Percentiles rank a stretch among this genome's conserved stretches.
These are phyloP conservation scores for Elongisporangium prolatum DNA, from an alignment of 352 stramenopile species.

Conservation along the genomic window DNA sequence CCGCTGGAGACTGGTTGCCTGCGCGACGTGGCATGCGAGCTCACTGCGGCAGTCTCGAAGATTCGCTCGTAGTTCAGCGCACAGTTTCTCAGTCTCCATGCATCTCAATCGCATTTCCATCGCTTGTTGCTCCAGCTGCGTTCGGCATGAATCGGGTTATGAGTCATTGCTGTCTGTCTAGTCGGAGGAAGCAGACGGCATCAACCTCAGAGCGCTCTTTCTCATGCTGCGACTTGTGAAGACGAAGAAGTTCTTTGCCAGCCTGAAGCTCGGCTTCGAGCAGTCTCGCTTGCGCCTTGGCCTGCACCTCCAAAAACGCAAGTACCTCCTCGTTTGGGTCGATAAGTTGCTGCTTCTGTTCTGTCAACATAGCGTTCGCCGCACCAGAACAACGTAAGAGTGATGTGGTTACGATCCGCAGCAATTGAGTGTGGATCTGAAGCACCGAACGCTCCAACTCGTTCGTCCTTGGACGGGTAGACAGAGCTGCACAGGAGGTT, in stretches of 20 bases:
- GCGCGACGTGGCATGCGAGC: slow-evolving; percentile 44
- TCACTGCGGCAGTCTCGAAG: slow-evolving; percentile 46
- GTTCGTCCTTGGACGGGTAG: slow-evolving; percentile 8
- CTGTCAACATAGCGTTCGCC: slow-evolving; percentile 1
- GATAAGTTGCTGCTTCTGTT: background rate
- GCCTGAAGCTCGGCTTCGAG: slow-evolving; percentile 57
- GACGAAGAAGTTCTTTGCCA: slow-evolving; percentile 48
- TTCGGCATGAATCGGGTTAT: background rate
- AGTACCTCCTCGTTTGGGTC: slow-evolving; percentile 26
- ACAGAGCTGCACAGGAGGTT: slow-evolving; percentile 20
- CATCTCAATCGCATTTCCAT: slow-evolving; percentile 29
- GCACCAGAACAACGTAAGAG: slow-evolving; percentile 8
- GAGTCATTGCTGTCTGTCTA: background rate
- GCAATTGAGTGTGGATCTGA: slow-evolving; percentile 31
- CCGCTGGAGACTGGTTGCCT: slow-evolving; percentile 39
- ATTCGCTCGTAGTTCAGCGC: slow-evolving; percentile 33
- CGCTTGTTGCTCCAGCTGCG: slow-evolving; percentile 47
- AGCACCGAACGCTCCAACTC: slow-evolving; percentile 27
- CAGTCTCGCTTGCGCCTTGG: slow-evolving; percentile 41
- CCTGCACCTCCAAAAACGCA: slow-evolving; percentile 35
- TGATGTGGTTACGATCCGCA: slow-evolving; percentile 19
- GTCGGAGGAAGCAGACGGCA: background rate
- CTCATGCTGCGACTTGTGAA: slow-evolving; percentile 50
- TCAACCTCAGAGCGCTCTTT: slow-evolving; percentile 38
- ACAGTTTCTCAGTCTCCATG: slow-evolving; percentile 41